These are phyloP conservation scores for Mycosarcoma maydis DNA, from an alignment of 1,284 basidiomycete genomes.

Conservation along the genomic window DNA sequence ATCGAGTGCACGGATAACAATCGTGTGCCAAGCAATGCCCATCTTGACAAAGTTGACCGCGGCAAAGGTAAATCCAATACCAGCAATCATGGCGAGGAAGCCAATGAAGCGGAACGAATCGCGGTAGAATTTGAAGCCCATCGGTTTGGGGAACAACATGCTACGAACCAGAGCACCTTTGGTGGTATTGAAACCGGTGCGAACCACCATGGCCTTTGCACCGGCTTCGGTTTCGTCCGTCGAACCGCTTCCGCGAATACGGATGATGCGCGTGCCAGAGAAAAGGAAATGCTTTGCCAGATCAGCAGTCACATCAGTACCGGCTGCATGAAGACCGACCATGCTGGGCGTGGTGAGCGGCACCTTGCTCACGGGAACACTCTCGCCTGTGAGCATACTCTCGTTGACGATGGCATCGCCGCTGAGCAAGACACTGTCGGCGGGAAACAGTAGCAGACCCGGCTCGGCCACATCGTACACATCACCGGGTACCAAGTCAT, in stretches of 20 bases:
- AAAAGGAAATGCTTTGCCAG: slow-evolving; percentile 88
- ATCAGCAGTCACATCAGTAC: slow-evolving; percentile 73
- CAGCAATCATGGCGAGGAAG: slow-evolving; percentile 87
- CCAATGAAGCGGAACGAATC: slow-evolving; percentile 97
- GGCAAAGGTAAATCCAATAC: slow-evolving; percentile 74
- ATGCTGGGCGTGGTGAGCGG: slow-evolving; percentile 70
- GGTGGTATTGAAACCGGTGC: slow-evolving; percentile 96
- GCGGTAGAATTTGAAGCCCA: slow-evolving; percentile 90
- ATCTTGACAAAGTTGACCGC: slow-evolving; percentile 91
- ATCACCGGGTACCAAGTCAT: slow-evolving; percentile 89
- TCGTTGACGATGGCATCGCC: slow-evolving; percentile 98
- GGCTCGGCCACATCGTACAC: slow-evolving; percentile 86
- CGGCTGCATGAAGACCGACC: slow-evolving; percentile 45
- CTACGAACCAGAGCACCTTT: slow-evolving; percentile 95
- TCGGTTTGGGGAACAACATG: slow-evolving; percentile 98
- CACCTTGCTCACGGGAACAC: slow-evolving; percentile 88
- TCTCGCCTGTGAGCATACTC: slow-evolving; percentile 97
- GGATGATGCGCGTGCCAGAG: slow-evolving; percentile 88
- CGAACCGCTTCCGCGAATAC: slow-evolving; percentile 75
- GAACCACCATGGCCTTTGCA: slow-evolving; percentile 86
- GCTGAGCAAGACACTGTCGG: slow-evolving; percentile 88
- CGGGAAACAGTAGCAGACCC: slow-evolving; percentile 81
- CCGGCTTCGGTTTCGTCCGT: slow-evolving; percentile 58
- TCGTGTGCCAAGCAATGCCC: slow-evolving; percentile 84
- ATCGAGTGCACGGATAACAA: slow-evolving; percentile 89